phyloP scores from a whole-genome alignment of 2,329 filamentous ascomycete genomes.

The Aspergillus chevalieri region DNA sequence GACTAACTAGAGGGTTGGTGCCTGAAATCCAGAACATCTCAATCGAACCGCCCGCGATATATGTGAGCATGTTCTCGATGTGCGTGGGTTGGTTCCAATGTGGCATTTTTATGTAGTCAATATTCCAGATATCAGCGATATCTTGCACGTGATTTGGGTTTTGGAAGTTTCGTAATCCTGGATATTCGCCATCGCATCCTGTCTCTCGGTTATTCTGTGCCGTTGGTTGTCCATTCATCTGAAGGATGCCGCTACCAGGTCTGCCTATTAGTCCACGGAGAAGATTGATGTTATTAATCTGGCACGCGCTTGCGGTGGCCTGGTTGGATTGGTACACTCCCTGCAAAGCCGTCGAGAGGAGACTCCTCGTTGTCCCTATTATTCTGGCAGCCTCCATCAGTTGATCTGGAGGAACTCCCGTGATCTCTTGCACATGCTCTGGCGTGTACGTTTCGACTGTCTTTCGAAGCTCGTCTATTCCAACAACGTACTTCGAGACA shows the following conservation, averaged over 20 bases:
- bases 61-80: slow-evolving; percentile 32
- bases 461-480: slow-evolving; percentile 20
- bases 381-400: slow-evolving; percentile 28
- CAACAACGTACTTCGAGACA: slow-evolving; percentile 23
- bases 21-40: slow-evolving; percentile 36
- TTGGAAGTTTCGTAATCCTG: slow-evolving; percentile 32
- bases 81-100: slow-evolving; percentile 37
- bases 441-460: slow-evolving; percentile 28
- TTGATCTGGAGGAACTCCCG: slow-evolving; percentile 25
- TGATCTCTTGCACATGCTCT: slow-evolving; percentile 28
- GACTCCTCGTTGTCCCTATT: slow-evolving; percentile 24
- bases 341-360: slow-evolving; percentile 35
- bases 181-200: slow-evolving; percentile 35
- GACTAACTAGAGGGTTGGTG: slow-evolving; percentile 35
- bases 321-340: slow-evolving; percentile 39
- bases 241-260: slow-evolving; percentile 30
- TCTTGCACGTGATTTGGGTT: slow-evolving; percentile 33
- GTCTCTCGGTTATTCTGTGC: slow-evolving; percentile 37
- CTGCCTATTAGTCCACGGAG: slow-evolving; percentile 31
- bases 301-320: slow-evolving; percentile 34
- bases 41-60: slow-evolving; percentile 28
- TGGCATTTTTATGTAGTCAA: slow-evolving; percentile 27
- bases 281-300: slow-evolving; percentile 39
- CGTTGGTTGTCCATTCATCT: slow-evolving; percentile 39
- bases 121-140: slow-evolving; percentile 34